phyloP scores from a whole-genome alignment of 2,329 filamentous ascomycete genomes.

The Pseudogymnoascus sp. region DNA sequence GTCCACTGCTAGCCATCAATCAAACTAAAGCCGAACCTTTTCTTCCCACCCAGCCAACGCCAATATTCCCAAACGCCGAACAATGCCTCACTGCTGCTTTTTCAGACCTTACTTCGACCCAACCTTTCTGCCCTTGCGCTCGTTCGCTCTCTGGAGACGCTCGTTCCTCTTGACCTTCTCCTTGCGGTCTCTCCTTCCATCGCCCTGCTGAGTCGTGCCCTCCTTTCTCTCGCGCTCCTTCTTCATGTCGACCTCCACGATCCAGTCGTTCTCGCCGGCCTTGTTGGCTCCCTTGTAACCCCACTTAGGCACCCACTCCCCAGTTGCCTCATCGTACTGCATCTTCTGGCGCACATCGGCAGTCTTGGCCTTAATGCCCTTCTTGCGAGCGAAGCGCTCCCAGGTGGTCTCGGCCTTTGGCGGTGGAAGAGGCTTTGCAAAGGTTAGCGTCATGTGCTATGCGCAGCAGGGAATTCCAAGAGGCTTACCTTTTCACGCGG shows the following conservation, averaged over 20 bases:
- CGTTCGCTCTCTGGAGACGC: slow-evolving; percentile 59
- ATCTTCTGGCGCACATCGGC: slow-evolving; percentile 69
- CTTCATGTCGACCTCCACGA: slow-evolving; percentile 83
- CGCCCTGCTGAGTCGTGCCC: slow-evolving; percentile 52
- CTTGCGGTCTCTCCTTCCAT: slow-evolving; percentile 54
- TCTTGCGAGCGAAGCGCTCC: slow-evolving; percentile 93
- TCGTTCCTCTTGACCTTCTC: slow-evolving; percentile 67
- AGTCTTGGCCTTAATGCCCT: slow-evolving; percentile 87
- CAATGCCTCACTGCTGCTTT: slow-evolving; percentile 2
- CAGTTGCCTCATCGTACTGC: slow-evolving; percentile 73
- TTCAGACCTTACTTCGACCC: slow-evolving; percentile 11
- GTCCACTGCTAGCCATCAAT: slow-evolving; percentile 7
- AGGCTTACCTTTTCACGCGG: slow-evolving; percentile 68
- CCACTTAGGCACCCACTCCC: slow-evolving; percentile 91
- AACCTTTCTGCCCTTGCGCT: slow-evolving; percentile 36
- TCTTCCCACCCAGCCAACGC: slow-evolving; percentile 6
- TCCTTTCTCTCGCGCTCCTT: slow-evolving; percentile 56
- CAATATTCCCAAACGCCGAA: slow-evolving; percentile 9
- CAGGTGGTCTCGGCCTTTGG: slow-evolving; percentile 83
- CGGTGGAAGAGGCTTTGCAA: slow-evolving; percentile 57
- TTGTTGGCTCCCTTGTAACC: slow-evolving; percentile 90
- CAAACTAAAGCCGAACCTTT: slow-evolving; percentile 8
- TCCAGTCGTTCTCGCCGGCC: slow-evolving; percentile 72
- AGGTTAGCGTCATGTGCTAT: background rate
- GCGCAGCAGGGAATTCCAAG: background rate